phyloP scores from a whole-genome alignment of 306 rosid genomes.

The Quercus variabilis region DNA sequence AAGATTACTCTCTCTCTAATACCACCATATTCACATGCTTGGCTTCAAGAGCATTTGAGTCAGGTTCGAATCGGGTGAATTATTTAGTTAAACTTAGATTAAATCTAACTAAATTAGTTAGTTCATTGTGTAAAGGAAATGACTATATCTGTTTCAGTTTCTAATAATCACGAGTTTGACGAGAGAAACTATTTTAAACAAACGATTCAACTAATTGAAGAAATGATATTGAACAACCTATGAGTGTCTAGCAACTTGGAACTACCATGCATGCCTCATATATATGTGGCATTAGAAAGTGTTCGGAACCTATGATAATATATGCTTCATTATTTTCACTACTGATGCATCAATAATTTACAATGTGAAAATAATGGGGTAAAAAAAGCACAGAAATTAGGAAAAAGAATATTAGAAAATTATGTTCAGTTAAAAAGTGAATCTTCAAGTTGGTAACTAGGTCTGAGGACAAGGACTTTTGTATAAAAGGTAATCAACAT shows the following conservation, averaged over 20 bases:
- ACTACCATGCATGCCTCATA: constrained; percentile 5
- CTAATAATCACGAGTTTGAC: constrained; percentile 50
- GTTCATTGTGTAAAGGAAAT: constrained; percentile 34
- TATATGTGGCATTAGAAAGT: background rate
- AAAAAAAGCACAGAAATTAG: background rate
- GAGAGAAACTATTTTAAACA: constrained; percentile 36
- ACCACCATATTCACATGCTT: constrained; percentile 37
- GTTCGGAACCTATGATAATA: background rate
- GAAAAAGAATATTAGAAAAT: no score
- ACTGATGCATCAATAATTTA: background rate
- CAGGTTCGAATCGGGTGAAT: constrained; percentile 72
- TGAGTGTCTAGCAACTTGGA: constrained; percentile 6
- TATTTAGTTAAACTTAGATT: constrained; percentile 63
- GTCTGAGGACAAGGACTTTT: no score
- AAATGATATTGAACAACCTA: constrained; percentile 15
- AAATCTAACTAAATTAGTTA: constrained; percentile 34
- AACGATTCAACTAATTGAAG: constrained; percentile 27
- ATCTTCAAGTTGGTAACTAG: no score
- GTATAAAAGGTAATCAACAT: no score
- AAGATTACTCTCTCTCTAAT: constrained; percentile 31
- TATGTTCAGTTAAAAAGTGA: no score
- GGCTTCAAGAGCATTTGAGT: constrained; percentile 33
- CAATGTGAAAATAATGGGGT: background rate
- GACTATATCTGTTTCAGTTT: constrained; percentile 12
- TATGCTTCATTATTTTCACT: background rate